Evolutionary conservation across 768 basidiomycete genomes (phyloP).

Genomic region (Naematelia aurantialba): DNA sequence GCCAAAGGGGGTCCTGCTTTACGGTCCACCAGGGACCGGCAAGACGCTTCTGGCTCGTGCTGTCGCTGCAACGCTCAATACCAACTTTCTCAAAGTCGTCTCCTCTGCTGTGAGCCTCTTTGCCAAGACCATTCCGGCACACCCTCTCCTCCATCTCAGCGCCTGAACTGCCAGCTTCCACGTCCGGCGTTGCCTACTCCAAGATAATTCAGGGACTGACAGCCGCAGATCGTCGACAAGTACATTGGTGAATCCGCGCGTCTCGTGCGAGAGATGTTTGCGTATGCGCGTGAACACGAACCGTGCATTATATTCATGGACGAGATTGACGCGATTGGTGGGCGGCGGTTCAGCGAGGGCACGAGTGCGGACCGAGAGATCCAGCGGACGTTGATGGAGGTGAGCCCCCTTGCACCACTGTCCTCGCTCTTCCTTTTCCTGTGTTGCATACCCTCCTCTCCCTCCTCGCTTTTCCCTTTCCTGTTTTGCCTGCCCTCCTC

Average conservation of each 20-base stretch:
- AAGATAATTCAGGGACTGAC: conserved; percentile 8
- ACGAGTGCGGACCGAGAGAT: conserved; percentile 98
- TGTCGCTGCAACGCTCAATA: conserved; percentile 88
- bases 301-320: conserved; percentile 99
- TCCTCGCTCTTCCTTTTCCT: no score
- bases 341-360: conserved; percentile 83
- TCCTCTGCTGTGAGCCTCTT: conserved; percentile 93
- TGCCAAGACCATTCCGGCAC: not conserved
- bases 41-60: conserved; percentile 93
- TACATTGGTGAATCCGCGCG: conserved; percentile 98
- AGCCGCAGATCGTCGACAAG: conserved; percentile 55
- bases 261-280: conserved; percentile 97
- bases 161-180: no score
- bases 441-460: no score
- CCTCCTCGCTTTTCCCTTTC: no score
- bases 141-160: no score
- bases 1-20: conserved; percentile 91
- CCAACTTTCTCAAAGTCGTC: conserved; percentile 98
- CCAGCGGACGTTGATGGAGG: conserved; percentile 97
- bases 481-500: no score
- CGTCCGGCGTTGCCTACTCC: not conserved
- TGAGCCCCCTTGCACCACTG: no score
- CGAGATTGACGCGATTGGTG: conserved; percentile 85
- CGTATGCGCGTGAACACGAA: conserved; percentile 94
- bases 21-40: conserved; percentile 86